phyloP scores from a whole-genome alignment of 139 green algal species.

The Micractinium conductrix region DNA sequence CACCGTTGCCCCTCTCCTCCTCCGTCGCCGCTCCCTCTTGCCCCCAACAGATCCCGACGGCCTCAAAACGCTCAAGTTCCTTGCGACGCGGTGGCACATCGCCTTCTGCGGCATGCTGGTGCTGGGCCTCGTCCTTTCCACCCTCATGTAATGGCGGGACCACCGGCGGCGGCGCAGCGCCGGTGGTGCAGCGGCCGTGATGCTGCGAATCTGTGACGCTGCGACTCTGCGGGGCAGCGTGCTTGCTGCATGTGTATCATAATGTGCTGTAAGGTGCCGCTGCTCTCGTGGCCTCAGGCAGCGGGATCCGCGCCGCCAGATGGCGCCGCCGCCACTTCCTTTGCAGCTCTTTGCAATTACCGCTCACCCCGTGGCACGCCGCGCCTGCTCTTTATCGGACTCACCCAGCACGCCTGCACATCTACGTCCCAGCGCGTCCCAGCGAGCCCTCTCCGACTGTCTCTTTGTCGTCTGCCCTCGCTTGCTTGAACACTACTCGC shows the following conservation, averaged over 20 bases:
- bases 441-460: background rate
- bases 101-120: conserved; percentile 39
- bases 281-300: background rate
- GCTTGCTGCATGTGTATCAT: background rate
- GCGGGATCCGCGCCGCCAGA: background rate
- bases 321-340: background rate
- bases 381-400: no score
- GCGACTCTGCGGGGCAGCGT: background rate
- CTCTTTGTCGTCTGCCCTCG: background rate
- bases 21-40: no score
- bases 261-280: no score
- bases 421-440: no score
- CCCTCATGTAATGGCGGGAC: conserved; percentile 38
- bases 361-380: no score
- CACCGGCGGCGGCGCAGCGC: no score
- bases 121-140: conserved; percentile 41
- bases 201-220: background rate
- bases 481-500: background rate
- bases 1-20: no score
- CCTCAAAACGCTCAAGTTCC: conserved; percentile 40
- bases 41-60: conserved; percentile 36
- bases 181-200: background rate
- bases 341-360: no score
- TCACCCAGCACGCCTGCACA: no score
- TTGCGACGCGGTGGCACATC: conserved; percentile 53